These are phyloP conservation scores for Tolypocladium tundrense DNA, from an alignment of 2,329 filamentous ascomycete genomes.

Conservation along the genomic window DNA sequence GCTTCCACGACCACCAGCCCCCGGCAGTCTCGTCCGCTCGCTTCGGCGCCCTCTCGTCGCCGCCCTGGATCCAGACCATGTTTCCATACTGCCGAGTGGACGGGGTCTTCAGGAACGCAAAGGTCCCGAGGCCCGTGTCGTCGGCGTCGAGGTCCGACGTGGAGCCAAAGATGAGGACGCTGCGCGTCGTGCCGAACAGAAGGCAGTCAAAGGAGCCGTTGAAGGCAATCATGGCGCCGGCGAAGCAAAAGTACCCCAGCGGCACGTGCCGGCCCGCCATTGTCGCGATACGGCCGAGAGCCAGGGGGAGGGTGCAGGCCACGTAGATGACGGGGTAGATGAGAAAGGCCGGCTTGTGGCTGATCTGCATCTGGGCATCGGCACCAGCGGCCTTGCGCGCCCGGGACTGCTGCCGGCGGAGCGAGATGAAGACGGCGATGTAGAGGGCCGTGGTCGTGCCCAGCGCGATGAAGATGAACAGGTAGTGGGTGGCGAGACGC, in stretches of 20 bases:
- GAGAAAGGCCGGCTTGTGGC: conserved; percentile 44
- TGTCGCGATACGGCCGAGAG: conserved; percentile 50
- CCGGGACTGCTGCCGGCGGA: conserved; percentile 16
- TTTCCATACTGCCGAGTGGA: conserved; percentile 29
- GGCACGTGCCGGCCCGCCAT: conserved; percentile 45
- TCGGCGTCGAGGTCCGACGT: conserved; percentile 24
- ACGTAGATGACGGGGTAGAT: conserved; percentile 61
- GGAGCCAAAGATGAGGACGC: conserved; percentile 38
- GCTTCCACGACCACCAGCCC: conserved; percentile 18
- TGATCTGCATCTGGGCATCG: conserved; percentile 8
- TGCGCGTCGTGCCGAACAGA: conserved; percentile 41
- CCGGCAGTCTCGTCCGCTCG: conserved; percentile 7
- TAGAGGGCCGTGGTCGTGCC: conserved; percentile 28
- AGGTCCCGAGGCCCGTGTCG: conserved; percentile 40
- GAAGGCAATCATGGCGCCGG: conserved; percentile 46
- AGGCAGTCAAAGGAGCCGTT: conserved; percentile 46
- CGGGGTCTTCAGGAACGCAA: conserved; percentile 36
- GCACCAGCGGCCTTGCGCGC: neutral
- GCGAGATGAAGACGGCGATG: conserved; percentile 26
- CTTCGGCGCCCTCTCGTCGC: conserved; percentile 3
- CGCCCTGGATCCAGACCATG: conserved; percentile 26
- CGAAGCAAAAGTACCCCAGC: conserved; percentile 46
- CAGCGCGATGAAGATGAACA: conserved; percentile 47
- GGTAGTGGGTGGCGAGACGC: conserved; percentile 51
- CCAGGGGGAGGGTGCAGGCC: conserved; percentile 57